phyloP scores from a whole-genome alignment of 1,284 basidiomycete genomes.

The Tilletiaria anomala region DNA sequence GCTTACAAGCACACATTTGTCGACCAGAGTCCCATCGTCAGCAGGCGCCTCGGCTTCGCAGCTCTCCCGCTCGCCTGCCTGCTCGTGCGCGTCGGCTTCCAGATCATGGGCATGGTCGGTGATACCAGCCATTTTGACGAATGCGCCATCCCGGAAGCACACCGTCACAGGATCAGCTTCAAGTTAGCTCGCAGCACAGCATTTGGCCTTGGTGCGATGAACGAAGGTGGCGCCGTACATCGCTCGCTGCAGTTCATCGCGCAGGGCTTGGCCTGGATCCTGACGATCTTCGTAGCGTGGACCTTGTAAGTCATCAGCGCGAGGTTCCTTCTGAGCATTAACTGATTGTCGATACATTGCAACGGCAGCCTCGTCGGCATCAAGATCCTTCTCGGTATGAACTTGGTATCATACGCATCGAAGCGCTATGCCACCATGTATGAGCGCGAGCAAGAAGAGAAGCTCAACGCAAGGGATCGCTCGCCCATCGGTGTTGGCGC shows the following conservation, averaged over 20 bases:
- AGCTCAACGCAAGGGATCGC: slow-evolving; percentile 24
- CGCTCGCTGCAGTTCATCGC: no score
- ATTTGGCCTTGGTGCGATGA: no score
- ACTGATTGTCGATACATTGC: not conserved
- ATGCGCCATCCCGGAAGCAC: no score
- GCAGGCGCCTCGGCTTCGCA: slow-evolving; percentile 82
- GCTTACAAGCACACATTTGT: slow-evolving; percentile 61
- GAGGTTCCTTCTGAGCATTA: not conserved
- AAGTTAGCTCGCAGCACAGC: no score
- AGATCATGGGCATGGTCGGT: slow-evolving; percentile 55
- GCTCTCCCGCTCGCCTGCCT: slow-evolving; percentile 81
- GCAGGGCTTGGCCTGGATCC: no score
- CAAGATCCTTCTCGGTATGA: slow-evolving; percentile 33
- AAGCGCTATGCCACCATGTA: slow-evolving; percentile 25
- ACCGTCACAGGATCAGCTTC: no score
- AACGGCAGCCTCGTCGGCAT: slow-evolving; percentile 17
- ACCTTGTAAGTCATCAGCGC: slow-evolving; percentile 8
- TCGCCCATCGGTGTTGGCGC: slow-evolving; percentile 30
- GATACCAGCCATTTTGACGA: slow-evolving; percentile 41
- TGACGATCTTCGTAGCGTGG: slow-evolving; percentile 20
- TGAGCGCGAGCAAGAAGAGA: slow-evolving; percentile 28
- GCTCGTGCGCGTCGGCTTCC: slow-evolving; percentile 70
- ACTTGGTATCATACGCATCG: slow-evolving; percentile 27
- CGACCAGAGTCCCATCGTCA: slow-evolving; percentile 87
- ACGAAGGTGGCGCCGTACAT: no score